A percentile compares a stretch with the other conserved stretches of the same genome.
These are phyloP conservation scores for Parvularia atlantis DNA, from an alignment of 78 protist species.

Conservation along the genomic window DNA sequence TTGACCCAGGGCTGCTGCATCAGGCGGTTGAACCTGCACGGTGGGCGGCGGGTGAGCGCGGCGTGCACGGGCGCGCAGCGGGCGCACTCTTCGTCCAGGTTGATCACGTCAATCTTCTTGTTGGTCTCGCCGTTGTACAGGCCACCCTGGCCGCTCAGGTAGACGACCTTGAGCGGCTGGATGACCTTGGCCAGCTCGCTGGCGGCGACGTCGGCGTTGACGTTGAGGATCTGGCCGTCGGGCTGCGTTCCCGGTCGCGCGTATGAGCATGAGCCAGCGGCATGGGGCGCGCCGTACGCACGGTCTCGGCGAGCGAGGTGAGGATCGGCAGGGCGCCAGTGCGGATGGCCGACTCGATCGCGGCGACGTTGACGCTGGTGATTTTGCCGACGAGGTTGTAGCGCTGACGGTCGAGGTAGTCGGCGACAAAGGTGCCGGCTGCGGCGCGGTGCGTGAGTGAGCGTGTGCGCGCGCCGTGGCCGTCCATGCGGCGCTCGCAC, in stretches of 20 bases:
- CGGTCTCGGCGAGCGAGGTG: neutral
- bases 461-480: neutral
- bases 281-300: no score
- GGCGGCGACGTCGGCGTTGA: conserved; percentile 61
- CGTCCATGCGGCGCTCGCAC: no score
- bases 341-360: conserved; percentile 10
- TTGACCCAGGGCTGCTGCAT: conserved; percentile 58
- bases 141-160: conserved; percentile 38
- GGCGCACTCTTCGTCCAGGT: neutral
- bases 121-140: conserved; percentile 31
- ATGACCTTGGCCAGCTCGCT: conserved; percentile 42
- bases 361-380: conserved; percentile 27
- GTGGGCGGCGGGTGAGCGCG: conserved; percentile 31
- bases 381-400: conserved; percentile 53
- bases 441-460: neutral
- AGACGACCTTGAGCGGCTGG: conserved; percentile 39
- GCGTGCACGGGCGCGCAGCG: conserved; percentile 4
- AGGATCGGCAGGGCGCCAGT: conserved; percentile 36
- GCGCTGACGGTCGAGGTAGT: conserved; percentile 22
- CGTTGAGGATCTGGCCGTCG: conserved; percentile 39
- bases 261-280: no score
- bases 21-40: conserved; percentile 33
- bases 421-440: conserved; percentile 32
- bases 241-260: conserved; percentile 22
- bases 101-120: conserved; percentile 3